Base-by-base conservation (phyloP, 345 rosid genomes). In the Populus simonii region DNA sequence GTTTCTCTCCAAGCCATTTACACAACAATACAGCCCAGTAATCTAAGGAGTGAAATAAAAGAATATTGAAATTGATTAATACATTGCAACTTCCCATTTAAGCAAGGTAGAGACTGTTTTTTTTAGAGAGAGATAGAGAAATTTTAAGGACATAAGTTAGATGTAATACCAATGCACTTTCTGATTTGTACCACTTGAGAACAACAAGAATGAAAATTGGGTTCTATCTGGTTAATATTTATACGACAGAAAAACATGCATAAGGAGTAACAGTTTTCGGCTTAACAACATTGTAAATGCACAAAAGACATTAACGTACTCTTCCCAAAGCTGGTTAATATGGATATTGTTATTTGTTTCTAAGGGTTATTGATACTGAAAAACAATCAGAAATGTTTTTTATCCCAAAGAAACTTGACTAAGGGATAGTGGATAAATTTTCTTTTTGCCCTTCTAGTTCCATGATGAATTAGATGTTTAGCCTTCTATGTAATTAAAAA, bases 61-160 rank as follows among this genome's bases (percentile, higher is more conserved):
- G 38, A 25, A 31, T 13, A 74, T 29, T 74, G 70, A 41, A 5
- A 6, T 39, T 27, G 29, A 17, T 13, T 51, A 51, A 62, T 8
- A 4, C 29, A 4, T 39, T 74, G 25, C 76, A 23, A 62, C 76
- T 61, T 74, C 57, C 53, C 69, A 73, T 11, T 38, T n/a, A 66
- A 22, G n/a, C 41, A 15, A n/a, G 22, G 57, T 51, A 51, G 12
- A 10, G 16, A 51, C 57, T 5, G 17, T 51, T 5, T 17, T 51
- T 51, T 17, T 1, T 29, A 29, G 31, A 29, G 31, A 5, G 57
- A 51, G n/a, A 68, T 35, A 59, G 57, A 51, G n/a, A 68, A n/a
- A 59, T 8, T 38, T 31, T 38, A 17, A 61, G 39, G 68, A 61
- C 36, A 9, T 23, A 23, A 15, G 8, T 38, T 22, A 39, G 55